A percentile compares a stretch with the other conserved stretches of the same genome.
phyloP scores from a whole-genome alignment of 768 basidiomycete genomes.

The Calvatia gigantea region DNA sequence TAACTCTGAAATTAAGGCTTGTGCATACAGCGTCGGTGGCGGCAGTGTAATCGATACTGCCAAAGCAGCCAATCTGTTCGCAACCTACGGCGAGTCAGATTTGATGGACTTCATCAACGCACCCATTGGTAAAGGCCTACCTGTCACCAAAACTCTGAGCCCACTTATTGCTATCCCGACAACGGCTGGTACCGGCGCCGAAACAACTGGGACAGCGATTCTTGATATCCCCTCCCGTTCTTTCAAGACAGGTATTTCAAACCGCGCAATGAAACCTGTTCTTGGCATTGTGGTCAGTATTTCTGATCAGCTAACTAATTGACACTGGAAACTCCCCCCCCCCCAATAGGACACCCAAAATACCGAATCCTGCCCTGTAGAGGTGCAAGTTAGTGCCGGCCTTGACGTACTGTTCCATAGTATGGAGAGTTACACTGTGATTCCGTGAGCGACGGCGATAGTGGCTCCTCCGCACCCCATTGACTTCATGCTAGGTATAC shows the following conservation, averaged over 20 bases:
- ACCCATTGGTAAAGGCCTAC: conserved; percentile 88
- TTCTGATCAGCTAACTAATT: not conserved
- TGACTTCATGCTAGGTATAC: conserved; percentile 57
- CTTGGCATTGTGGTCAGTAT: conserved; percentile 69
- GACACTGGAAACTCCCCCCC: not conserved
- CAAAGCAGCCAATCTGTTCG: conserved; percentile 93
- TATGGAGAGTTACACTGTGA: conserved; percentile 91
- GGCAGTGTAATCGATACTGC: conserved; percentile 95
- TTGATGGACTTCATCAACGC: conserved; percentile 97
- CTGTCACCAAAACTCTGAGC: conserved; percentile 67
- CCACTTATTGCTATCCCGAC: conserved; percentile 84
- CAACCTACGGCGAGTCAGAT: conserved; percentile 89
- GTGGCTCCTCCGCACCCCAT: not conserved
- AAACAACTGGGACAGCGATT: conserved; percentile 94
- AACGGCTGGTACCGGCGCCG: conserved; percentile 84
- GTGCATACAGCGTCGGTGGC: conserved; percentile 81
- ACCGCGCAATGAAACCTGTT: conserved; percentile 84
- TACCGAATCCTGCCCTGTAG: conserved; percentile 88
- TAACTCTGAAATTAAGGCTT: conserved; percentile 3
- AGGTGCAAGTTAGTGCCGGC: conserved; percentile 92
- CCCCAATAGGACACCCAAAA: conserved; percentile 69
- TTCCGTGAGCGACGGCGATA: conserved; percentile 55
- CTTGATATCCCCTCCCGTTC: conserved; percentile 87
- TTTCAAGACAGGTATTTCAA: conserved; percentile 97
- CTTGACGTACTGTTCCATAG: conserved; percentile 96